Evolutionary conservation across 2,329 filamentous ascomycete genomes (phyloP).

Genomic region (Calonectria ilicicola): DNA sequence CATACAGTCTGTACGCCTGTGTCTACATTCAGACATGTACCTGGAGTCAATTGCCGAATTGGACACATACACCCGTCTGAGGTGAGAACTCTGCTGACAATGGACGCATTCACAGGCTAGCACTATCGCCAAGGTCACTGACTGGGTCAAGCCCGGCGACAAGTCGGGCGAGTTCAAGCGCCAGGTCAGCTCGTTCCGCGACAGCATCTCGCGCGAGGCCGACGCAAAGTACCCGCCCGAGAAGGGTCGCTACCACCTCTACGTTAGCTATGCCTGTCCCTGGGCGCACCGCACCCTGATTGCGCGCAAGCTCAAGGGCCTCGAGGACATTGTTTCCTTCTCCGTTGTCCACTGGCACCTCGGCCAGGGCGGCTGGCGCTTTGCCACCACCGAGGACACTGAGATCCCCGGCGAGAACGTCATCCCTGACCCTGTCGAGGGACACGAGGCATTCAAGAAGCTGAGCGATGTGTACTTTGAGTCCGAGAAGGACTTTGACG

Average conservation of each 20-base stretch:
- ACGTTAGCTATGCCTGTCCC: conserved; percentile 92
- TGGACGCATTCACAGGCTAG: conserved; percentile 27
- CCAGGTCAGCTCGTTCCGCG: conserved; percentile 84
- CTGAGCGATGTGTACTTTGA: conserved; percentile 85
- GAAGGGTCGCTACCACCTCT: conserved; percentile 93
- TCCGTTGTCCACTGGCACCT: conserved; percentile 96
- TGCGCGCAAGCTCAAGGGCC: conserved; percentile 88
- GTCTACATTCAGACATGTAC: neutral
- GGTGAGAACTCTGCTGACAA: conserved; percentile 24
- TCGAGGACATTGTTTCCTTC: conserved; percentile 83
- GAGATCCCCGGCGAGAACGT: conserved; percentile 71
- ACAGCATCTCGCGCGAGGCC: conserved; percentile 79
- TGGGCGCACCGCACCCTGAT: conserved; percentile 94
- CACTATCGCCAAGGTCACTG: conserved; percentile 68
- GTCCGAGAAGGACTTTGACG: conserved; percentile 77
- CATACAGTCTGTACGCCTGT: neutral
- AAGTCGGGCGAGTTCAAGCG: conserved; percentile 94
- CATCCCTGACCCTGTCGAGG: conserved; percentile 75
- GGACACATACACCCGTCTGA: neutral
- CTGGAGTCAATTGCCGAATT: neutral
- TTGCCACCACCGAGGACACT: conserved; percentile 73
- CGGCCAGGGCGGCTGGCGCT: conserved; percentile 81
- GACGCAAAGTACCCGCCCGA: conserved; percentile 85
- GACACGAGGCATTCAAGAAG: conserved; percentile 76
- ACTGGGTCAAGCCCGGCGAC: conserved; percentile 85